Evolutionary conservation across 768 basidiomycete species (phyloP), one percentile per base, ranked within the genome.

Genomic region (Boletellus ananas): DNA sequence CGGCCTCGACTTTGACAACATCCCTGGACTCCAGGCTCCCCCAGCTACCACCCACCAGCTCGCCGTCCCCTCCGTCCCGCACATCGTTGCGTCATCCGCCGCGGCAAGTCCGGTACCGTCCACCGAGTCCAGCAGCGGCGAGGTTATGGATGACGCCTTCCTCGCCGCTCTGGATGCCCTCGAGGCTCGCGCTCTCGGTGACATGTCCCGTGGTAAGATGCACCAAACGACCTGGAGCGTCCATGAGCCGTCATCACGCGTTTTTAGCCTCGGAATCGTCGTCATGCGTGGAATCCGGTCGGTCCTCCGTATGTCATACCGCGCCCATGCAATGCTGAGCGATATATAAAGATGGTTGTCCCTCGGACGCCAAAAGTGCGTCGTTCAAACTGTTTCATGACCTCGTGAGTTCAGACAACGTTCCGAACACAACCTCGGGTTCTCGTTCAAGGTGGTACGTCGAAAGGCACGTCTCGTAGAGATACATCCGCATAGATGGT

Each of bases 131-230:
- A 33, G 34, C 39, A 20, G 41, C 18, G 1, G 48, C 3, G 60
- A 62, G 20, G 57, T 59, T 10, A 46, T 64, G 47, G 68, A 70
- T n/a, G 5, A 50, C 2, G 25, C 45, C 13, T 64, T 70, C 29
- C 54, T 72, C 27, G 63, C 63, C 7, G 65, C 78, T 44, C 60
- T 83, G 18, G 78, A 79, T 58, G 68, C 66, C 12, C 46, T 83
- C 29, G 81, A 83, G 58, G 63, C 70, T 45, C 64, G 61, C 40
- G 58, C 61, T 21, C 54, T 66, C 14, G 4, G 42, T 9, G 42
- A 51, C 17, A 46, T 39, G 14, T 14, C 38, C 8, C 35, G 7
- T 52, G 63, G 61, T 58, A 34, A 52, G 55, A 21, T 23, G 31
- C 2, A 17, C 21, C 4, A 10, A 44, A 29, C 3, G 23, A 25